Percentiles rank a stretch among this genome's conserved stretches.
These are phyloP conservation scores for Acer negundo DNA, from an alignment of 345 rosid species.

Conservation along the genomic window DNA sequence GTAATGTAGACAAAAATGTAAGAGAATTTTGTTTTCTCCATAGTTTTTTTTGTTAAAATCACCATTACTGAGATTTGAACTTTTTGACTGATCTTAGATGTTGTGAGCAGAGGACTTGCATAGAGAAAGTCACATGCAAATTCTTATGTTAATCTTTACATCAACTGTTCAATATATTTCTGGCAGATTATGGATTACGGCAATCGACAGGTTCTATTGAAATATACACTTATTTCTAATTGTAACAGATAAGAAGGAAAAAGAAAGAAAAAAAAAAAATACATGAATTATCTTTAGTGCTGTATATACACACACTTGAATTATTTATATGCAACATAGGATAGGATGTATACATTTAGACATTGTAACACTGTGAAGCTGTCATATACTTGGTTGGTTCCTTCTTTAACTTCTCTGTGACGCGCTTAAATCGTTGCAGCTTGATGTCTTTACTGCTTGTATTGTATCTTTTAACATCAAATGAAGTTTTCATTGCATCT, in stretches of 20 bases:
- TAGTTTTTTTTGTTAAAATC: not conserved
- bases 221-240: not conserved
- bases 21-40: not conserved
- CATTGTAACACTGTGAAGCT: not conserved
- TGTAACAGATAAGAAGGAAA: not conserved
- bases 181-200: not conserved
- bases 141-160: not conserved
- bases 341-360: not conserved
- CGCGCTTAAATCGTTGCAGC: not conserved
- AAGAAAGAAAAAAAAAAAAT: not conserved
- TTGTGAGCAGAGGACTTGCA: not conserved
- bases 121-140: not conserved
- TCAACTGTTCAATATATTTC: not conserved
- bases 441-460: not conserved
- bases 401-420: not conserved
- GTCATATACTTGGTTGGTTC: not conserved
- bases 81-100: not conserved
- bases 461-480: no score
- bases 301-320: not conserved
- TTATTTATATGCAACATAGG: not conserved
- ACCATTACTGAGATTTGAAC: not conserved
- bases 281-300: not conserved
- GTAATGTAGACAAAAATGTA: not conserved
- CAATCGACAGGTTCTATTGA: not conserved
- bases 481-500: constrained; percentile 5